phyloP scores from a whole-genome alignment of 2,329 filamentous ascomycete species.

The Alternaria brassicicola region DNA sequence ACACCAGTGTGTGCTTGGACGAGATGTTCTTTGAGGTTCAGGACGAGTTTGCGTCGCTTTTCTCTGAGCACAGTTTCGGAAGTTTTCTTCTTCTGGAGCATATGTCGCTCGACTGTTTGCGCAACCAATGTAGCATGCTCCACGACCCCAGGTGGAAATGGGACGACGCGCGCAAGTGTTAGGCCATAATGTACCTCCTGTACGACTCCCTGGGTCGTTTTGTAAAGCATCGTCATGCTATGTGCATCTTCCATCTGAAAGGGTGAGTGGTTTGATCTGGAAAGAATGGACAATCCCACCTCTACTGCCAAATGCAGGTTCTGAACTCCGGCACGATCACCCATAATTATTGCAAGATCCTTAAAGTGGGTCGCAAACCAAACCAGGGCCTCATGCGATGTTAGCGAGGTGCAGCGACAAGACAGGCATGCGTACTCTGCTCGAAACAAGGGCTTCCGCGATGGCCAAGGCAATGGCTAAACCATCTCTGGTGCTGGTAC shows the following conservation, averaged over 20 bases:
- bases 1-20: conserved; percentile 68
- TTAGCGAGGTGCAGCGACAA: not conserved
- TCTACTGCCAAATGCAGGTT: conserved; percentile 82
- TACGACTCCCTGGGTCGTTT: conserved; percentile 73
- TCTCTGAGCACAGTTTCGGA: conserved; percentile 65
- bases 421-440: conserved; percentile 45
- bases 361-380: conserved; percentile 96
- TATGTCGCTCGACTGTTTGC: conserved; percentile 63
- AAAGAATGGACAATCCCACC: conserved; percentile 49
- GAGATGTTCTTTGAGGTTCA: conserved; percentile 75
- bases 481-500: conserved; percentile 87
- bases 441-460: conserved; percentile 83
- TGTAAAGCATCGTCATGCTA: conserved; percentile 87
- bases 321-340: conserved; percentile 76
- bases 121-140: conserved; percentile 71
- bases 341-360: conserved; percentile 77
- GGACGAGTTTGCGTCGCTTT: conserved; percentile 72
- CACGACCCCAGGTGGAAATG: conserved; percentile 72
- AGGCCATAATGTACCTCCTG: conserved; percentile 81
- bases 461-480: conserved; percentile 89
- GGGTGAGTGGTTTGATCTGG: conserved; percentile 1
- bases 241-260: conserved; percentile 54
- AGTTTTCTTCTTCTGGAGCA: conserved; percentile 63
- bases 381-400: conserved; percentile 64
- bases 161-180: conserved; percentile 75